Evolutionary conservation across 495 filamentous ascomycete species (phyloP), one percentile per base, ranked within the genome.

Genomic region (Podospora pseudoanserina): DNA sequence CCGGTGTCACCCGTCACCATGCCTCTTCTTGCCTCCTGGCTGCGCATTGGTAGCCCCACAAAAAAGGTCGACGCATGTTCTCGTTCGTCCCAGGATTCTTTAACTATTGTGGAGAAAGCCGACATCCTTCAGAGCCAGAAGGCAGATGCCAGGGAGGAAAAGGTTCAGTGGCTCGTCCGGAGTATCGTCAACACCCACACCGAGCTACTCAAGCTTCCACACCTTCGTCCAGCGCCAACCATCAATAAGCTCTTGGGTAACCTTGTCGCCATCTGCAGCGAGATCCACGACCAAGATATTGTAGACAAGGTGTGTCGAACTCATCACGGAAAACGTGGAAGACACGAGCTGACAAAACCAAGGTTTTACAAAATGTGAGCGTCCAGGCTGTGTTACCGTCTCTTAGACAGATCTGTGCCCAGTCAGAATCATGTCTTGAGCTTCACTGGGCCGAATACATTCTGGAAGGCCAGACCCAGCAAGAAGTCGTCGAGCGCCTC

Each of bases 371-470:
- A 26, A 57, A 69, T 44, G 60, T 67, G 18, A 28, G 26, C 27
- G 56, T 76, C 0, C 64, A 71, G 55, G 66, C 64, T 4, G 32
- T 70, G 2, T 68, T 76, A 2, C 71, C 71, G 11, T 71, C 69
- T 1, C 71, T 76, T 5, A 71, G 74, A 28, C 62, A 69, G 13
- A 75, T 76, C 26, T 76, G 74, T 44, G 71, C 73, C 32, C 27
- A 67, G 13, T 66, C 74, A 13, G 74, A 76, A 26, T 64, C 67
- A 6, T 74, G 70, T 34, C 73, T 76, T 7, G 74, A 76, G 65
- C 64, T 64, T 18, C 68, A 77, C 64, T 77, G 72, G 72, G 64
- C 70, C 5, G 60, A 65, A 9, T 61, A 67, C 28, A 70, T 74
- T 23, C 13, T 77, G 9, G 4, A 65, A 3, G 66, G 59, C 4